A percentile compares a stretch with the other conserved stretches of the same genome.
Conservation (phyloP, 1,284 basidiomycete genomes). For the Mrakiaceae sp. region DNA sequence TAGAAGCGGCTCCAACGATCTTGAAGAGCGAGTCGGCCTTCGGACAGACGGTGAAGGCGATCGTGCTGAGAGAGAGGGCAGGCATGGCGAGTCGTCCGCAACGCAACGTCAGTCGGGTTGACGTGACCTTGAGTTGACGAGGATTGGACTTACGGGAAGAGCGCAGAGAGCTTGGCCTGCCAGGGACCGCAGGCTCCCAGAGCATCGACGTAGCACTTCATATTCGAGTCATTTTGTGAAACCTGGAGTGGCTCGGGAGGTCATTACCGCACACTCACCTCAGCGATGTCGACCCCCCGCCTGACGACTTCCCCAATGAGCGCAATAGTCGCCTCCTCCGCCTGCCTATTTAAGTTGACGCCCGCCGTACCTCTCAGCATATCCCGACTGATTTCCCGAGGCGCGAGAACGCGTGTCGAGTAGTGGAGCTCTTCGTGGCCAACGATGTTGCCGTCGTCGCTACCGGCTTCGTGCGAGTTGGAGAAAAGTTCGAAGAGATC, state of each 20-base stretch:
- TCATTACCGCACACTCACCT: slow-evolving; percentile 41
- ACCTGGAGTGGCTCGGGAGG: too few species aligned
- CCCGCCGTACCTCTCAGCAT: slow-evolving; percentile 73
- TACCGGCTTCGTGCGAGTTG: slow-evolving; percentile 52
- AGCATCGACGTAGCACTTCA: slow-evolving; percentile 87
- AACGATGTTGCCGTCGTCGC: not conserved
- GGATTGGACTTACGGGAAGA: slow-evolving; percentile 48
- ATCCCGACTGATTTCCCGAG: slow-evolving; percentile 78
- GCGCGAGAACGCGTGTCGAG: slow-evolving; percentile 44
- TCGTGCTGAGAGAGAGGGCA: slow-evolving; percentile 33
- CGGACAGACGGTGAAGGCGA: slow-evolving; percentile 75
- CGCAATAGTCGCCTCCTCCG: slow-evolving; percentile 78
- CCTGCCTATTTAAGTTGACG: slow-evolving; percentile 82
- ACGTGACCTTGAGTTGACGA: not conserved
- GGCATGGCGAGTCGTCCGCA: not conserved
- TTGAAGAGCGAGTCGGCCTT: slow-evolving; percentile 95
- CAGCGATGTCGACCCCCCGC: slow-evolving; percentile 68
- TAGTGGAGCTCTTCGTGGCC: slow-evolving; percentile 25
- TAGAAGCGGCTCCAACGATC: slow-evolving; percentile 91
- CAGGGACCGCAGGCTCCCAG: slow-evolving; percentile 80
- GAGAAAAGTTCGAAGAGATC: slow-evolving; percentile 53
- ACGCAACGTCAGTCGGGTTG: too few species aligned
- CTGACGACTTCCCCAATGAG: slow-evolving; percentile 74
- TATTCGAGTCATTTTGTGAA: not conserved
- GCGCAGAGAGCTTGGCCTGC: slow-evolving; percentile 59